Percentiles rank a stretch among this genome's conserved stretches.
phyloP scores from a whole-genome alignment of 2,329 filamentous ascomycete species.

The Zopfia rhizophila region DNA sequence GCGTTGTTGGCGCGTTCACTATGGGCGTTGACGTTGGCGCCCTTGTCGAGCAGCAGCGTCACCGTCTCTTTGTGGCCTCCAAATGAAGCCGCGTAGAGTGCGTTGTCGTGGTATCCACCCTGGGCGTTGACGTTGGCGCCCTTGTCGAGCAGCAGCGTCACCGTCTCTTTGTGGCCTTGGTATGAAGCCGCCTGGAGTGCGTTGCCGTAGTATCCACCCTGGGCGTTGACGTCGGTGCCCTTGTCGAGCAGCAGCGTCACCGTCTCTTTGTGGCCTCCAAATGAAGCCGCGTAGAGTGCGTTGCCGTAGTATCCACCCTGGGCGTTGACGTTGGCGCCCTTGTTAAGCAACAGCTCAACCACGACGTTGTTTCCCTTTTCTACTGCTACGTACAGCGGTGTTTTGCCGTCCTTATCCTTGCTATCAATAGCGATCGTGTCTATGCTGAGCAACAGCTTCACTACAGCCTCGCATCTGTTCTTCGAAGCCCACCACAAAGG shows the following conservation, averaged over 20 bases:
- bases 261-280: constrained; percentile 1
- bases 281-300: constrained; percentile 7
- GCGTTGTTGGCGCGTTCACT: no score
- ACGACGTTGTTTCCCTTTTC: constrained; percentile 2
- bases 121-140: no score
- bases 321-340: constrained; percentile 3
- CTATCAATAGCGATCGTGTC: constrained; percentile 5
- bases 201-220: no score
- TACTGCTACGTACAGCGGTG: constrained; percentile 15
- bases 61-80: constrained; percentile 1
- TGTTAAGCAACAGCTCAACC: neutral
- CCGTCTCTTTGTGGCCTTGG: neutral
- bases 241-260: no score
- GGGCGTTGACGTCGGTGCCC: neutral
- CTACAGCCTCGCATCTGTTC: constrained; percentile 9
- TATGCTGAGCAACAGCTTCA: constrained; percentile 13
- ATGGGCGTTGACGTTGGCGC: no score
- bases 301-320: no score
- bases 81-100: constrained; percentile 11
- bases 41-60: constrained; percentile 1
- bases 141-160: constrained; percentile 1
- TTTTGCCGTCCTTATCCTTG: constrained; percentile 12
- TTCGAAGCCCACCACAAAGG: constrained; percentile 17
- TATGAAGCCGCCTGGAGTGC: neutral
- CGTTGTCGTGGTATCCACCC: neutral